phyloP scores from a whole-genome alignment of 176 grass and related monocot species.

The Tuctoria greenei region DNA sequence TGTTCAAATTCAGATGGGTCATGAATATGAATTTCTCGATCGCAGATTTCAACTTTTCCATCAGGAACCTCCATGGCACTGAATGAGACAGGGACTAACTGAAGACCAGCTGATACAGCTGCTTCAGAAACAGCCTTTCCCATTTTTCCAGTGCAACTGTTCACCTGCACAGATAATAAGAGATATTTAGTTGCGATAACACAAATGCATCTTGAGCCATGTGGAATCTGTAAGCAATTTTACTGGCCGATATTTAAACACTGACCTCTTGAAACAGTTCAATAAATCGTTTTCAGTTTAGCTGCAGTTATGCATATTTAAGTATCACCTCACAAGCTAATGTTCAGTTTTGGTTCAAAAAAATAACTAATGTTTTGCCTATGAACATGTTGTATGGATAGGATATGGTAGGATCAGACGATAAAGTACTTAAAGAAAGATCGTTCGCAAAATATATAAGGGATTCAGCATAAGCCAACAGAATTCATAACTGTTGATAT shows the following conservation, averaged over 20 bases:
- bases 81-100: slow-evolving; percentile 80
- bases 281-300: background rate
- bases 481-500: slow-evolving; percentile 1
- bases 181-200: background rate
- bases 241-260: background rate
- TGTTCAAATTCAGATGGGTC: slow-evolving; percentile 62
- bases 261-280: background rate
- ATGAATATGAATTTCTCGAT: slow-evolving; percentile 63
- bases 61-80: slow-evolving; percentile 51
- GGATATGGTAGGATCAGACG: background rate
- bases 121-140: slow-evolving; percentile 73
- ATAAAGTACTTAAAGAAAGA: background rate
- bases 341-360: too few species aligned
- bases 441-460: background rate
- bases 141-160: slow-evolving; percentile 92
- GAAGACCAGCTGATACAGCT: slow-evolving; percentile 75
- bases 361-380: background rate
- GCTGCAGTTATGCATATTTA: background rate
- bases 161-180: slow-evolving; percentile 54
- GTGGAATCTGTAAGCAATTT: slow-evolving; percentile 20
- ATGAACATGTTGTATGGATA: slow-evolving; percentile 8
- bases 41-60: slow-evolving; percentile 58
- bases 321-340: background rate
- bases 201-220: background rate
- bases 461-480: background rate